phyloP scores from a whole-genome alignment of 2,329 filamentous ascomycete species.

The Pseudopyricularia cyperi region DNA sequence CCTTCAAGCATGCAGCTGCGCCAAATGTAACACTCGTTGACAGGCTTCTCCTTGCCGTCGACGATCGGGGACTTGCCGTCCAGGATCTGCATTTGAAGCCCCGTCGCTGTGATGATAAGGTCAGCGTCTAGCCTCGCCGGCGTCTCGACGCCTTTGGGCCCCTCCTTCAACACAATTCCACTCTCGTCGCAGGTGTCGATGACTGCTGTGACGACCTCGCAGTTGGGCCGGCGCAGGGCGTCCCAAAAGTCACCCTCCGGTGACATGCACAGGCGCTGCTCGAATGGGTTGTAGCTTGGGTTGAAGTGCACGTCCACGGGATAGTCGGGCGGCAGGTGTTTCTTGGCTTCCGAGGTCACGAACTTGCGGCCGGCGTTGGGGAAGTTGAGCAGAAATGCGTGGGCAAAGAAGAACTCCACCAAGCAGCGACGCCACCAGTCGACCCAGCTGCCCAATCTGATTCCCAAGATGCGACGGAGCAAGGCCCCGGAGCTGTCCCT shows the following conservation, averaged over 20 bases:
- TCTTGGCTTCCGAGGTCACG: constrained; percentile 29
- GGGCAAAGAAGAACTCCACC: constrained; percentile 29
- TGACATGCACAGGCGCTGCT: constrained; percentile 63
- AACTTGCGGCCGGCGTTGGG: constrained; percentile 33
- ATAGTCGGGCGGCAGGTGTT: constrained; percentile 38
- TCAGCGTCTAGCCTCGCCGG: constrained; percentile 33
- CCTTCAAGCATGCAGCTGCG: constrained; percentile 47
- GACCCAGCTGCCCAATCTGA: constrained; percentile 28
- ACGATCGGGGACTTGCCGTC: constrained; percentile 37
- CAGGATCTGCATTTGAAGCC: constrained; percentile 41
- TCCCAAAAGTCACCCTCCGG: constrained; percentile 41
- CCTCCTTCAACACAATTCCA: constrained; percentile 28
- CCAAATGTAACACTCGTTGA: constrained; percentile 39
- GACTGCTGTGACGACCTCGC: constrained; percentile 26
- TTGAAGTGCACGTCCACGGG: constrained; percentile 50
- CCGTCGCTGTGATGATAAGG: constrained; percentile 53
- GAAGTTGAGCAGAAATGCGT: constrained; percentile 34
- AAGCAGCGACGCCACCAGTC: constrained; percentile 36
- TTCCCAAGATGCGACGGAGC: constrained; percentile 30
- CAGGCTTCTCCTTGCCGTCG: constrained; percentile 31
- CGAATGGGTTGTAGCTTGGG: constrained; percentile 52
- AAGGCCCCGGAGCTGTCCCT: constrained; percentile 20
- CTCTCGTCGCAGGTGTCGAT: constrained; percentile 30
- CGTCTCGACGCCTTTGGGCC: constrained; percentile 10
- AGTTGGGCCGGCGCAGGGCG: constrained; percentile 23